Percentiles rank a stretch among this genome's conserved stretches.
Conservation (phyloP, 371 early-diverging fungal genomes). For the Coemansia sp. region DNA sequence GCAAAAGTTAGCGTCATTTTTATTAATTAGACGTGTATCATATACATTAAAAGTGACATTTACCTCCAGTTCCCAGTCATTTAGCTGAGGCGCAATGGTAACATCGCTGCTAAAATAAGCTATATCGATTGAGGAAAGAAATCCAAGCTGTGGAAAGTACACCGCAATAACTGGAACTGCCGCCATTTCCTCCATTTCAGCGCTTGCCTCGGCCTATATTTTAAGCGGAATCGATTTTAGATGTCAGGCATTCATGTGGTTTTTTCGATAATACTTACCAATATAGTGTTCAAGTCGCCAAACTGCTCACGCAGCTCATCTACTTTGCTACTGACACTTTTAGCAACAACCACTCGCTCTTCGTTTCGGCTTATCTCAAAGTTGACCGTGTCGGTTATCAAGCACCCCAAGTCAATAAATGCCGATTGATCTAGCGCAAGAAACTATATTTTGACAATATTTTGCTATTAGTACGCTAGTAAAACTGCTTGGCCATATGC, state of each 20-base stretch:
- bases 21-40: background rate
- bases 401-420: slow-evolving; percentile 20
- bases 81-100: background rate
- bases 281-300: slow-evolving; percentile 4
- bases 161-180: slow-evolving; percentile 34
- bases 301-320: slow-evolving; percentile 30
- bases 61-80: slow-evolving; percentile 25
- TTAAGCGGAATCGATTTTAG: background rate
- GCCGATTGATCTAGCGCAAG: slow-evolving; percentile 8
- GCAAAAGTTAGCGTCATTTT: background rate
- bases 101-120: background rate
- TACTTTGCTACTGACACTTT: slow-evolving; percentile 16
- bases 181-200: slow-evolving; percentile 17
- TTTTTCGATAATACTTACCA: slow-evolving; percentile 6
- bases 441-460: slow-evolving; percentile 13
- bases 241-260: background rate
- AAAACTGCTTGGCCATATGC: background rate
- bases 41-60: background rate
- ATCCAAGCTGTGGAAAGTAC: slow-evolving; percentile 48
- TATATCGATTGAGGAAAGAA: slow-evolving; percentile 35
- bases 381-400: slow-evolving; percentile 27
- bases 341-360: slow-evolving; percentile 18
- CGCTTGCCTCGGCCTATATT: slow-evolving; percentile 22
- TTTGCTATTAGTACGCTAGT: background rate
- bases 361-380: slow-evolving; percentile 26